Percentiles rank a stretch among this genome's conserved stretches.
phyloP scores from a whole-genome alignment of 352 stramenopile genomes.

The Hyaloperonospora arabidopsidis region DNA sequence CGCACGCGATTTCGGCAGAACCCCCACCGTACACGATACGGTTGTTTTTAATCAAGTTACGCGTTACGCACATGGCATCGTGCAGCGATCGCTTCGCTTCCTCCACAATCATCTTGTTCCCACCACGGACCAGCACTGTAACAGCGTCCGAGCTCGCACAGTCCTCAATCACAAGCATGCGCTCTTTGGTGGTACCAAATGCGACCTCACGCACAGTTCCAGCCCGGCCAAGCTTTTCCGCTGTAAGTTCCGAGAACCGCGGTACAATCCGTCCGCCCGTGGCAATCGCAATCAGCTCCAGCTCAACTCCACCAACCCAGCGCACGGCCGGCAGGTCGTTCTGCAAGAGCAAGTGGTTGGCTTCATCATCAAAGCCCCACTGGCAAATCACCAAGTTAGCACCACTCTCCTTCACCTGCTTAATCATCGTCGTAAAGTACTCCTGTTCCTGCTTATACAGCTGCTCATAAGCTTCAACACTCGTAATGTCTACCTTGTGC shows the following conservation, averaged over 20 bases:
- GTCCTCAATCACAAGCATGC: slow-evolving; percentile 98
- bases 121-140: slow-evolving; percentile 96
- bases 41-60: slow-evolving; percentile 99
- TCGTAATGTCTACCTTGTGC: slow-evolving; percentile 94
- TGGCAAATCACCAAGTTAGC: slow-evolving; percentile 99
- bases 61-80: slow-evolving; percentile 99
- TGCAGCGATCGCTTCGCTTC: slow-evolving; percentile 99
- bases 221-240: slow-evolving; percentile 95
- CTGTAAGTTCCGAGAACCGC: slow-evolving; percentile 94
- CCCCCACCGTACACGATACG: slow-evolving; percentile 98
- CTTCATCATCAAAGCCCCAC: slow-evolving; percentile 99
- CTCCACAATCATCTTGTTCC: slow-evolving; percentile 99
- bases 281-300: slow-evolving; percentile 99
- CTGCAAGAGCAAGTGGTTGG: slow-evolving; percentile 98
- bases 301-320: slow-evolving; percentile 98
- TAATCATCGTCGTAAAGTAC: slow-evolving; percentile 99
- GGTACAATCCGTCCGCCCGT: slow-evolving; percentile 98
- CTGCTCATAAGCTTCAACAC: slow-evolving; percentile 94
- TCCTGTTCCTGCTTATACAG: slow-evolving; percentile 96
- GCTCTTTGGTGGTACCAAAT: slow-evolving; percentile 96
- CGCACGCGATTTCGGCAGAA: slow-evolving; percentile 95
- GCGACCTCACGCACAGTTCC: slow-evolving; percentile 93
- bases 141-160: slow-evolving; percentile 97
- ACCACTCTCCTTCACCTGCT: slow-evolving; percentile 98
- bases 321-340: slow-evolving; percentile 95